Base-by-base conservation (phyloP, 768 basidiomycete species). In the Amanita polypyramis region DNA sequence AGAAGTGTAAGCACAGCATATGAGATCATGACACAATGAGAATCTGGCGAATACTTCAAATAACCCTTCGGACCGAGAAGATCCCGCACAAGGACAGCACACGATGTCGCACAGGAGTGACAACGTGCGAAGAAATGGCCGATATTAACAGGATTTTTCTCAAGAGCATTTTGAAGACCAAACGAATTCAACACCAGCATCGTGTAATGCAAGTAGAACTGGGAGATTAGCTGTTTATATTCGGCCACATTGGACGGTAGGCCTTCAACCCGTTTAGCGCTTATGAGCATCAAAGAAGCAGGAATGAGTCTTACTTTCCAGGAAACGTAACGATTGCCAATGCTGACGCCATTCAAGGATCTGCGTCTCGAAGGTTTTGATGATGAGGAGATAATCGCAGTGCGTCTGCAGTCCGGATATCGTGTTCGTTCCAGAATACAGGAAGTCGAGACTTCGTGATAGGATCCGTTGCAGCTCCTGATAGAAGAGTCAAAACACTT, bases 81-180 rank as follows among this genome's bases (percentile, higher is more conserved):
- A 55, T 95, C 92, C 14, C 83, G 78, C 15, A 93, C 79, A 39
- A 91, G 65, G 29, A 68, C 67, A 12, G 85, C 83, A 59, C 85
- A 82, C 5, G 78, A 69, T 21, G 76, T 79, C 2, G 89, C 89
- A 7, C 78, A 74, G 2, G 76, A 72, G 61, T 91, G 80, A 51
- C 83, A 85, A 29, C 86, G 77, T 11, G 80, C 76, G 58, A 92
- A 91, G 68, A 92, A 92, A 65, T 92, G 82, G 0, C 81, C 81
- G 35, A 88, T 81, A 58, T 92, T 80, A 36, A 85, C 64, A 0
- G 75, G 65, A 3, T 77, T 73, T 15, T 77, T 75, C 64, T 95
- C 94, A 48, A 97, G 67, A n/a, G 95, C 91, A 58, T 95, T 88
- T 63, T 99, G 94, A 36, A 99, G 74, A 9, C 95, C 95, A 56